Base-by-base conservation (phyloP, 2,329 filamentous ascomycete species). In the Leptographium procerum region DNA sequence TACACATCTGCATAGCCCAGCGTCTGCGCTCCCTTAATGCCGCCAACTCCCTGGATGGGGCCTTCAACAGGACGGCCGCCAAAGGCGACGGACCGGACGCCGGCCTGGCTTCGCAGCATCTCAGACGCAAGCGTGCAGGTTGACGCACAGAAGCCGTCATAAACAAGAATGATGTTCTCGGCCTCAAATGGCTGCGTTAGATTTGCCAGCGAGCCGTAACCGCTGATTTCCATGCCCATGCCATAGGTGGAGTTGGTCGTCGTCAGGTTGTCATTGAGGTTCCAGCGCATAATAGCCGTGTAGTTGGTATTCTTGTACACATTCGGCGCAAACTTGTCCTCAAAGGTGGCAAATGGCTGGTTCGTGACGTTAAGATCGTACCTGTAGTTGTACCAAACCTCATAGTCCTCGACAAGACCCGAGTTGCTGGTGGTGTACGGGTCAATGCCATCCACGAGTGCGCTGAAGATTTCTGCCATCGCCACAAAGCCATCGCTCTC, bases 41-140 rank as follows among this genome's bases (percentile, higher is more conserved):
- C 85, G n/a, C 84, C 83, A 22, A 86, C 74, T 5, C 75, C 77
- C 71, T 86, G 82, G 72, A 85, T 87, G 0, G 78, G 76, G 0
- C 71, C 70, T 0, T 73, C 64, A 13, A 71, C 69, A 0, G 84
- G 79, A 1, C 81, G 78, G 1, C 86, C 86, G 11, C 86, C 85
- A n/a, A 85, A 73, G 1, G 76, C 76, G 29, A 87, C 74, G 58
- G 76, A 79, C 65, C 77, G 78, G 1, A 85, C 78, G n/a, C 78
- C 77, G 28, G 59, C 65, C 58, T 66, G 63, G 52, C 65, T 62
- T 45, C 64, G 65, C 60, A 70, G 65, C 62, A 69, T 64, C 55
- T 69, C 68, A 19, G 65, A 65, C n/a, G 69, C 67, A 2, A 70
- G 57, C 1, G 66, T 62, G 61, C 69, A 71, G 8, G 69, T 65